Evolutionary conservation across 345 rosid genomes (phyloP).

Genomic region (Acer yangbiense): DNA sequence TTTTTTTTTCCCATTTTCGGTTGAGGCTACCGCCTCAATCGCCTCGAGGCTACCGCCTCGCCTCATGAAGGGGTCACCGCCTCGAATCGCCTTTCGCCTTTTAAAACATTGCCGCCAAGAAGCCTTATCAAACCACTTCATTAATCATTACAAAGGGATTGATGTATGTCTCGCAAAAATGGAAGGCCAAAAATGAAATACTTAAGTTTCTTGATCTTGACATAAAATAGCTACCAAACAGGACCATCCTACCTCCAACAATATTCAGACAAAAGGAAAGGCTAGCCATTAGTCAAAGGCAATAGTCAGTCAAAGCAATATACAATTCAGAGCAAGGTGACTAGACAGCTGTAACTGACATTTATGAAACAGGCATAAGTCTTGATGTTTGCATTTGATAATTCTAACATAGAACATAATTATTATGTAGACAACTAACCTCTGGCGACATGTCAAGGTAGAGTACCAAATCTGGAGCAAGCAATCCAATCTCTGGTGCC

Average conservation of each 20-base stretch:
- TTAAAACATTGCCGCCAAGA: too few species aligned
- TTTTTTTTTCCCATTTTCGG: too few species aligned
- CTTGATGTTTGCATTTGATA: not conserved
- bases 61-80: too few species aligned
- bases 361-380: not conserved
- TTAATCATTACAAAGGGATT: not conserved
- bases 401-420: not conserved
- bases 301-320: not conserved
- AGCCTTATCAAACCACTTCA: not conserved
- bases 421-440: slow-evolving; percentile 35
- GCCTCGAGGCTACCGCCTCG: too few species aligned
- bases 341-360: not conserved
- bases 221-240: not conserved
- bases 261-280: not conserved
- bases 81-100: too few species aligned
- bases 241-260: not conserved
- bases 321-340: not conserved
- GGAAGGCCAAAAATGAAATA: not conserved
- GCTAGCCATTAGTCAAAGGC: not conserved
- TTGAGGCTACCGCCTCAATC: too few species aligned
- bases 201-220: not conserved
- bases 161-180: not conserved
- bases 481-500: slow-evolving; percentile 75
- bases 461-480: slow-evolving; percentile 75
- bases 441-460: slow-evolving; percentile 83